phyloP scores from a whole-genome alignment of 176 grass and related monocot genomes.

The Cymbopogon citratus region DNA sequence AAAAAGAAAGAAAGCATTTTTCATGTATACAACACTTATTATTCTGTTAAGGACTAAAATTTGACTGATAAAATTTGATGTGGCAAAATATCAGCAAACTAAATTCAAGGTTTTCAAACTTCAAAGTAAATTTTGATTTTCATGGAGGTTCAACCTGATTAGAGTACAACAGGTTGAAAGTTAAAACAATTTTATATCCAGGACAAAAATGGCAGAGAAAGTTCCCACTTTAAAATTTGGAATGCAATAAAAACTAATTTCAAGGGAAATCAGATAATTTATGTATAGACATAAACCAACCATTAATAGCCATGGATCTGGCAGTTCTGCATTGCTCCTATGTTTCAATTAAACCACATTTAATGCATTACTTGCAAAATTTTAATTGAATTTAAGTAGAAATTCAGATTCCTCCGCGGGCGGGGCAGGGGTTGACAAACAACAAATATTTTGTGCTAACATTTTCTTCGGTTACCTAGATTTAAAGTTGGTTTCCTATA shows the following conservation, averaged over 20 bases:
- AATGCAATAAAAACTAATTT: background rate
- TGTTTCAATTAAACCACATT: background rate
- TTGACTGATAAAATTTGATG: background rate
- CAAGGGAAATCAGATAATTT: background rate
- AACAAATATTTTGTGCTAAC: background rate
- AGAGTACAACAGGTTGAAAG: background rate
- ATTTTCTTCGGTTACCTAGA: background rate
- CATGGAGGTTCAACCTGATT: background rate
- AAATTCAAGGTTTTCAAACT: background rate
- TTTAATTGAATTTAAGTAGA: background rate
- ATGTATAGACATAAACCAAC: background rate
- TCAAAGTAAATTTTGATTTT: background rate
- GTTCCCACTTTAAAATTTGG: background rate
- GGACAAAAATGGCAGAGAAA: background rate
- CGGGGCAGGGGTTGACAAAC: too few species aligned
- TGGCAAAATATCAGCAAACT: background rate
- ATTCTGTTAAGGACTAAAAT: background rate
- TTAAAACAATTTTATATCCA: background rate
- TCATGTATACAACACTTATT: background rate
- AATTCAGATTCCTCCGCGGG: background rate
- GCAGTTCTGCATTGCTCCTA: background rate
- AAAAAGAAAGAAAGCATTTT: background rate
- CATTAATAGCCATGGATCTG: background rate
- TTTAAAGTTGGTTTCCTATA: background rate
- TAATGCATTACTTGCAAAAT: background rate